Evolutionary conservation across 1,284 basidiomycete genomes (phyloP).

Genomic region (Heliocybe sulcata): DNA sequence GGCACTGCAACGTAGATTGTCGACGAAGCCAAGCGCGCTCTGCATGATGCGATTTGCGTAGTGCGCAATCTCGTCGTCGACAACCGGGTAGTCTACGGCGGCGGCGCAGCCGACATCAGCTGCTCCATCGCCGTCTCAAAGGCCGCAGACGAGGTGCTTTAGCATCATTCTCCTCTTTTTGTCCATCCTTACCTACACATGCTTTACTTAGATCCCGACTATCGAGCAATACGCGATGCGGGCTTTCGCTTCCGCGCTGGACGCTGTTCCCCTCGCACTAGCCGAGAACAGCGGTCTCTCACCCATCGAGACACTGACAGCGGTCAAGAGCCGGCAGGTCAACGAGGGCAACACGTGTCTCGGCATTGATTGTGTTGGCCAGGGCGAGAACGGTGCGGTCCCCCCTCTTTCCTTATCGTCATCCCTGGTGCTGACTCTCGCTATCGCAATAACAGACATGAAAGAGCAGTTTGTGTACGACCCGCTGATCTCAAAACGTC

Average conservation of each 20-base stretch:
- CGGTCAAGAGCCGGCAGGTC: slow-evolving; percentile 92
- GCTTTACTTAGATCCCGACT: slow-evolving; percentile 64
- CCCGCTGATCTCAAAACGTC: slow-evolving; percentile 94
- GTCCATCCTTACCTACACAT: too few relatives aligned
- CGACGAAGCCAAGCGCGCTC: slow-evolving; percentile 95
- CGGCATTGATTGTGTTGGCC: slow-evolving; percentile 91
- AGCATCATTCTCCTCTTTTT: background rate
- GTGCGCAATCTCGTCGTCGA: slow-evolving; percentile 94
- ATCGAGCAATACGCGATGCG: slow-evolving; percentile 99
- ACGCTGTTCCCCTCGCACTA: slow-evolving; percentile 89
- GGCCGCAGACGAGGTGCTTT: slow-evolving; percentile 83
- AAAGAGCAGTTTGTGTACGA: slow-evolving; percentile 97
- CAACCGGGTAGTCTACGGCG: slow-evolving; percentile 96
- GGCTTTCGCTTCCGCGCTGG: slow-evolving; percentile 91
- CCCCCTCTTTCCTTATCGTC: background rate
- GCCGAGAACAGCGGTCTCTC: slow-evolving; percentile 97
- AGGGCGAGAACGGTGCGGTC: slow-evolving; percentile 77
- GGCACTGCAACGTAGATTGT: slow-evolving; percentile 65
- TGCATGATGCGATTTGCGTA: slow-evolving; percentile 97
- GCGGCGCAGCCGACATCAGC: slow-evolving; percentile 96
- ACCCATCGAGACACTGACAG: slow-evolving; percentile 93
- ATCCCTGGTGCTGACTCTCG: background rate
- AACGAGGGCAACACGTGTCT: slow-evolving; percentile 80
- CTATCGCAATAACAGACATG: slow-evolving; percentile 79
- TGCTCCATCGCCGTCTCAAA: slow-evolving; percentile 90